These are phyloP conservation scores for Hanseniaspora pseudoguilliermondii DNA, from an alignment of 805 yeast species.

Conservation along the genomic window DNA sequence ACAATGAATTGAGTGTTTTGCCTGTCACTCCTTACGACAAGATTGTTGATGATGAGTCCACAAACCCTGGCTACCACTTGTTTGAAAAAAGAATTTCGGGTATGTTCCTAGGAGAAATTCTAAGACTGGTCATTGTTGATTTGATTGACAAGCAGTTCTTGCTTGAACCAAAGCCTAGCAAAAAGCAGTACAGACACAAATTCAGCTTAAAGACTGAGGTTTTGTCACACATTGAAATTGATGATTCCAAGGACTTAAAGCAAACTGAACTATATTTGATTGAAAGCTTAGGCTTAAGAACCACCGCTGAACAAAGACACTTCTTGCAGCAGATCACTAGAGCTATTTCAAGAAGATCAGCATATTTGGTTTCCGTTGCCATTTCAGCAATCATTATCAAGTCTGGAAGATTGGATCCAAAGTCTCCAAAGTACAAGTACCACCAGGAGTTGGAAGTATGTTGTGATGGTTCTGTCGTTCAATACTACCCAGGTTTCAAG, in stretches of 20 bases:
- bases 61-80: conserved; percentile 78
- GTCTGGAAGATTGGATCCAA: conserved; percentile 44
- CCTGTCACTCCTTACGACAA: conserved; percentile 72
- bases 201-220: conserved; percentile 73
- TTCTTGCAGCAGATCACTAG: conserved; percentile 62
- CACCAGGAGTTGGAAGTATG: conserved; percentile 82
- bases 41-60: conserved; percentile 54
- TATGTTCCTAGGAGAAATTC: conserved; percentile 82
- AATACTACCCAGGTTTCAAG: conserved; percentile 83
- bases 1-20: conserved; percentile 59
- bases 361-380: conserved; percentile 77
- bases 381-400: conserved; percentile 65
- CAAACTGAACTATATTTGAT: conserved; percentile 58
- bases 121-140: conserved; percentile 62
- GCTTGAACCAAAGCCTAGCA: conserved; percentile 37
- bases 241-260: conserved; percentile 58
- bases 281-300: conserved; percentile 56
- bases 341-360: conserved; percentile 80
- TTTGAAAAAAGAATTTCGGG: conserved; percentile 89
- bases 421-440: conserved; percentile 25
- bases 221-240: conserved; percentile 76
- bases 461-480: conserved; percentile 89
- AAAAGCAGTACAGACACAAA: conserved; percentile 31
- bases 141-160: conserved; percentile 46
- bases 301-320: conserved; percentile 56